A percentile compares a stretch with the other conserved stretches of the same genome.
phyloP scores from a whole-genome alignment of 2,329 filamentous ascomycete species.

The Fusarium buharicum region DNA sequence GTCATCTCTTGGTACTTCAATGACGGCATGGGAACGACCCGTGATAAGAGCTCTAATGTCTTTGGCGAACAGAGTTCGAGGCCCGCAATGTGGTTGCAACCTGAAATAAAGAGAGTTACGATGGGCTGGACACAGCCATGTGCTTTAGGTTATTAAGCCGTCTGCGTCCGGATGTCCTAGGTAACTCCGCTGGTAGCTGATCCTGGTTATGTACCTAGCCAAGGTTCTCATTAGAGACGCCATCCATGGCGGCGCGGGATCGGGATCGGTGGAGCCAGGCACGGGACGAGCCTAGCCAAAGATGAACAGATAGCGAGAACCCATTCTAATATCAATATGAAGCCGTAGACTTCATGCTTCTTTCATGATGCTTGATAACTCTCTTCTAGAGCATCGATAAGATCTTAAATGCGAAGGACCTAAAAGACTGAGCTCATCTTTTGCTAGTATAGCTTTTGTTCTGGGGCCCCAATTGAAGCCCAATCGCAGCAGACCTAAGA shows the following conservation, averaged over 20 bases:
- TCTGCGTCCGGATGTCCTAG: conserved; percentile 9
- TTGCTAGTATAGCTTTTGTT: conserved; percentile 19
- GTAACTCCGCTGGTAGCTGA: conserved; percentile 16
- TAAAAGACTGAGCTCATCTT: conserved; percentile 21
- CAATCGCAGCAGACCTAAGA: conserved; percentile 15
- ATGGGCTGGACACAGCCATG: conserved; percentile 14
- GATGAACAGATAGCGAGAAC: conserved; percentile 6
- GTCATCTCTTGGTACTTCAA: neutral
- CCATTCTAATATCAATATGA: neutral
- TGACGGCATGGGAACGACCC: conserved; percentile 13
- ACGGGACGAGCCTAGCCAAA: conserved; percentile 45
- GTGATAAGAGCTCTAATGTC: too few species aligned
- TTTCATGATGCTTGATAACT: neutral
- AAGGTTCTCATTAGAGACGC: conserved; percentile 35
- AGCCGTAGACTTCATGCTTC: neutral
- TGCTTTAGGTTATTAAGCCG: conserved; percentile 12
- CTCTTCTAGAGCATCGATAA: neutral
- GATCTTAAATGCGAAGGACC: neutral
- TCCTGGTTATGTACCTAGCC: conserved; percentile 15
- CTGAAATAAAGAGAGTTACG: conserved; percentile 17
- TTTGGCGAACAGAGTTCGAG: conserved; percentile 22
- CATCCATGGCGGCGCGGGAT: conserved; percentile 33
- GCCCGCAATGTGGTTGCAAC: conserved; percentile 35
- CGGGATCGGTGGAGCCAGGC: conserved; percentile 41
- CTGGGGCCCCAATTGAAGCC: conserved; percentile 18